phyloP scores from a whole-genome alignment of 2,329 filamentous ascomycete genomes.

The Penicillium sp. region DNA sequence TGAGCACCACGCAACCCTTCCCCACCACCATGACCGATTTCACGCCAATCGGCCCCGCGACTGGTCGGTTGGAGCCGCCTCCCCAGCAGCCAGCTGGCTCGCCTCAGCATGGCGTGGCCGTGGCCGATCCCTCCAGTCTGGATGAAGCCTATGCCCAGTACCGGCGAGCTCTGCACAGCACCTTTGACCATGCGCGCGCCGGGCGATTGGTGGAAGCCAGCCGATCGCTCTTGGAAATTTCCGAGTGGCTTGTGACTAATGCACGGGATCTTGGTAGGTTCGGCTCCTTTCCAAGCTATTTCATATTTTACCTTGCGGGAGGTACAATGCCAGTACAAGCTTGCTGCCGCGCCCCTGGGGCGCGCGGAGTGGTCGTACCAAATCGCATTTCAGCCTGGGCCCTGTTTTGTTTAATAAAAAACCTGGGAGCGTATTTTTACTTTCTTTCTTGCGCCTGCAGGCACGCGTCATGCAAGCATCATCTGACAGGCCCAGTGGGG shows the following conservation, averaged over 20 bases:
- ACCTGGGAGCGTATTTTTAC: not conserved
- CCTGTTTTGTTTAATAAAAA: slow-evolving; percentile 6
- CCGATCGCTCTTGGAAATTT: slow-evolving; percentile 63
- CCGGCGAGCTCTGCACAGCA: slow-evolving; percentile 60
- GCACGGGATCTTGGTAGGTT: slow-evolving; percentile 68
- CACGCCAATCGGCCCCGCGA: slow-evolving; percentile 36
- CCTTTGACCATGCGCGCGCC: slow-evolving; percentile 72
- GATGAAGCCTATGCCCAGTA: slow-evolving; percentile 72
- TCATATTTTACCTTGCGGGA: slow-evolving; percentile 3
- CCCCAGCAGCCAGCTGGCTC: slow-evolving; percentile 28
- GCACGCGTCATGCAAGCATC: slow-evolving; percentile 20
- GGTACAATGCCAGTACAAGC: slow-evolving; percentile 2
- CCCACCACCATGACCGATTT: slow-evolving; percentile 57
- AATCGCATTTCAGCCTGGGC: slow-evolving; percentile 18
- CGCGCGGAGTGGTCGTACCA: slow-evolving; percentile 13
- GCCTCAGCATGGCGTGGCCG: slow-evolving; percentile 33
- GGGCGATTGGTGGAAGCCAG: slow-evolving; percentile 65
- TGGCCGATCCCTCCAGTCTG: slow-evolving; percentile 54
- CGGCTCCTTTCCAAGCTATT: slow-evolving; percentile 19
- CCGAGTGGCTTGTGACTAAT: slow-evolving; percentile 69
- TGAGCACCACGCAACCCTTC: slow-evolving; percentile 57
- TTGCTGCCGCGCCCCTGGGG: slow-evolving; percentile 1
- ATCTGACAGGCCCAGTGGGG: slow-evolving; percentile 8
- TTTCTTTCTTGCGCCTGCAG: slow-evolving; percentile 9
- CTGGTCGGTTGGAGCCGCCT: slow-evolving; percentile 41